Conservation (phyloP, 2,329 filamentous ascomycete genomes). For the Cercospora sp. region DNA sequence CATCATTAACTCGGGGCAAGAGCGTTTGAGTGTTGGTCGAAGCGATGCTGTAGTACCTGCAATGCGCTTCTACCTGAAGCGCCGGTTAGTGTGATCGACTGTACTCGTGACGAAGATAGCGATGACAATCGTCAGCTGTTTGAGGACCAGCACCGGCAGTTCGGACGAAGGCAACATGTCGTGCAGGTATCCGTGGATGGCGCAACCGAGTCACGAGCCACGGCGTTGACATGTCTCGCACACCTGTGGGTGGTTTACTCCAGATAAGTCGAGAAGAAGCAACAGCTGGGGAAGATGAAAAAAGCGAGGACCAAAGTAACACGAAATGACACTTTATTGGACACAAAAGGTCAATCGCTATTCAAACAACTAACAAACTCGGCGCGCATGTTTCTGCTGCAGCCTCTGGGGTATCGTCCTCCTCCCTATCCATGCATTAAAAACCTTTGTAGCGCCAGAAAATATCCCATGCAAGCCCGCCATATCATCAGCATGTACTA, state of each 20-base stretch:
- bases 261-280: not conserved
- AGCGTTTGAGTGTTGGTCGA: not conserved
- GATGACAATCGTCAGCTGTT: not conserved
- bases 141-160: not conserved
- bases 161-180: not conserved
- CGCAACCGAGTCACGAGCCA: not conserved
- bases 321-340: conserved; percentile 14
- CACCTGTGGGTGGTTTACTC: not conserved
- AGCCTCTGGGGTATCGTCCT: conserved; percentile 21
- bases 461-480: conserved; percentile 11
- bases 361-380: conserved; percentile 13
- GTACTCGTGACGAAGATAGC: not conserved
- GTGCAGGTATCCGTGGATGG: conserved; percentile 5
- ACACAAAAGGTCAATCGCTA: conserved; percentile 14
- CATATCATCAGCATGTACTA: conserved; percentile 15
- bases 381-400: conserved; percentile 26
- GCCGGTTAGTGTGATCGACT: not conserved
- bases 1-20: not conserved
- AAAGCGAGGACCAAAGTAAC: not conserved
- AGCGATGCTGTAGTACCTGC: not conserved
- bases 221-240: not conserved
- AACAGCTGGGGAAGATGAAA: not conserved
- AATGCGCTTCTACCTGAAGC: not conserved
- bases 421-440: conserved; percentile 19
- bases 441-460: not conserved